phyloP scores from a whole-genome alignment of 495 filamentous ascomycete species.

The Terfezia boudieri region DNA sequence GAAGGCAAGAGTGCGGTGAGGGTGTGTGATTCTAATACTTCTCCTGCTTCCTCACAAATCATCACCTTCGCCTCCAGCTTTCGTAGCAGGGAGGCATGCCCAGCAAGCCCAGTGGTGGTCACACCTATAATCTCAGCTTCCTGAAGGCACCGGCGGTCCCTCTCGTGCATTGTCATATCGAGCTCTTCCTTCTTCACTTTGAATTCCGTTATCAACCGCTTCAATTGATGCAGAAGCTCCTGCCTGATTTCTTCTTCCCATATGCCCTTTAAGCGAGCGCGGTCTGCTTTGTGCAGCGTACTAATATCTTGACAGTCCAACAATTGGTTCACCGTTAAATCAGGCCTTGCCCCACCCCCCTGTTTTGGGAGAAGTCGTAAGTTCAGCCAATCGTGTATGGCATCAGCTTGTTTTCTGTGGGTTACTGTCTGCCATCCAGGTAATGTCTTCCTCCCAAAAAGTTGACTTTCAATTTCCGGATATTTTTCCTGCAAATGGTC shows the following conservation, averaged over 20 bases:
- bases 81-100: conserved; percentile 37
- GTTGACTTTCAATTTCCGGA: neutral
- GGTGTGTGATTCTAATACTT: conserved; percentile 51
- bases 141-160: conserved; percentile 30
- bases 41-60: conserved; percentile 56
- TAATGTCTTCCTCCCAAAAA: neutral
- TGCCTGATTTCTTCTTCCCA: conserved; percentile 26
- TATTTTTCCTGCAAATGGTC: neutral
- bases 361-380: too few species aligned
- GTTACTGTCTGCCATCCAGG: neutral
- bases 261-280: conserved; percentile 13
- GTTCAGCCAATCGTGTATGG: neutral
- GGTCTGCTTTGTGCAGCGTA: conserved; percentile 6
- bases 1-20: conserved; percentile 45
- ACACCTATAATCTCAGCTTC: conserved; percentile 44
- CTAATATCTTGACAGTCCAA: too few species aligned
- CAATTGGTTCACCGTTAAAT: too few species aligned
- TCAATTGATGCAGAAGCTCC: neutral
- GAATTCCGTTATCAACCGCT: conserved; percentile 7
- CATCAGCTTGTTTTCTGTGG: neutral
- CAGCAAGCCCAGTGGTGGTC: conserved; percentile 53
- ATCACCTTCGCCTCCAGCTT: conserved; percentile 42
- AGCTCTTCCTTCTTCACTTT: neutral
- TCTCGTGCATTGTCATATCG: conserved; percentile 22
- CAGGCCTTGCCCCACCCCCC: too few species aligned